Base-by-base conservation (phyloP, 2,329 filamentous ascomycete genomes). In the Penicillium vulpinum region DNA sequence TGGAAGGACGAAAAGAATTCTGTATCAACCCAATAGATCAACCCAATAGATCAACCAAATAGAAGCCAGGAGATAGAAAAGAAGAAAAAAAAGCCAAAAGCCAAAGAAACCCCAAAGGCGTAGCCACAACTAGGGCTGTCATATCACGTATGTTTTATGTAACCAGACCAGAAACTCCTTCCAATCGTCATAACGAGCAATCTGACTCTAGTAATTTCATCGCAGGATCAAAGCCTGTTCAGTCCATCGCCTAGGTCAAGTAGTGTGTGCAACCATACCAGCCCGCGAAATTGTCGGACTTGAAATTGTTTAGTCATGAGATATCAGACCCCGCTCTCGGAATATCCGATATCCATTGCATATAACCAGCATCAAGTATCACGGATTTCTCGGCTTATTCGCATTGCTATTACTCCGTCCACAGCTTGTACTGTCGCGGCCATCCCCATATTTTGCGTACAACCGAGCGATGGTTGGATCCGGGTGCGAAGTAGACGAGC, bases 401-500 rank as follows among this genome's bases (percentile, higher is more conserved):
- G 18, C 11, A 16, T 41, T 38, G 11, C 33, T 40, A 56, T 62
- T 63, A 21, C 70, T 50, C 5, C 56, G 51, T 21, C 66, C 68
- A 43, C 66, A 61, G 15, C 56, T 60, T 8, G 61, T 56, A 6
- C 56, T 60, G 29, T 61, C 60, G 13, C 63, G 54, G 6, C 58
- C 51, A 51, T 63, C 54, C 10, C 55, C 62, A 31, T 59, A 51
- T 15, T 45, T 57, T 33, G 44, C 63, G 59, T 60, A 64, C 4
- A 55, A 33, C 11, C 55, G 28, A 41, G 43, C n/a, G 13, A 52
- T 18, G 36, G 48, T 54, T 1, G 50, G 40, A 28, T 64, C 62
- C 26, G 64, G 61, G 24, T 70, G 59, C 0, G 67, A 69, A 4
- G 62, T 67, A 1, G 70, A 70, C 0, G 67, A 65, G 16, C 64